Base-by-base conservation (phyloP, 2,329 filamentous ascomycete species). In the Periconia digitata region DNA sequence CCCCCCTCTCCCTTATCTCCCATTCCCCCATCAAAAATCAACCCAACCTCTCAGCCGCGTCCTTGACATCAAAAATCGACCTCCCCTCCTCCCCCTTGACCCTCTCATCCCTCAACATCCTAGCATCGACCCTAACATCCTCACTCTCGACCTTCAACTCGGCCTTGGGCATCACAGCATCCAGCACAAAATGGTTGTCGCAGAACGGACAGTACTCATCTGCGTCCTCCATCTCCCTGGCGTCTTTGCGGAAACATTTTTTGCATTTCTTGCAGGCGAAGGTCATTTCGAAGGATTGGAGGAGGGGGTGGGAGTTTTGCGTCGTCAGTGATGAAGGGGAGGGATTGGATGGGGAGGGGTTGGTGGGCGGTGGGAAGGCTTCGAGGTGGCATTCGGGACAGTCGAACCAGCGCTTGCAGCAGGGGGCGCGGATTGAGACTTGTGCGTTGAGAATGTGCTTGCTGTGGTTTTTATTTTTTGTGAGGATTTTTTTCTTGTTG, bases 241-340 rank as follows among this genome's bases (percentile, higher is more conserved):
- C 87, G 64, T 99, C 90, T 71, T 97, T 99, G 60, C 94, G 87
- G 79, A 99, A 99, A 74, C 87, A 92, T 76, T 99, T 99, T 62
- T 88, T 92, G 85, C 94, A 99, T 78, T 99, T 99, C 66, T 99
- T 99, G 83, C 94, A 99, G 44, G 90, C 90, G 67, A 99, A 97
- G 32, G 79, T 83, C 90, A 99, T 95, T 67, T 99, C 94, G 61
- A 86, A 80, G 56, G 79, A 80, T 74, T 95, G 88, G 45, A 83
- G 75, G 18, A 99, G 84, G 32, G 81, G 75, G 72, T 97, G 94
- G 52, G 78, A 74, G 72, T 95, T 87, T 53, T 84, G 79, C n/a
- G n/a, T n/a, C n/a, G n/a, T n/a, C n/a, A n/a, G n/a, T n/a, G n/a
- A n/a, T n/a, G n/a, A n/a, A n/a, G n/a, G n/a, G n/a, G n/a, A n/a